Evolutionary conservation across 306 rosid genomes (phyloP).

Genomic region (Sophora flavescens): DNA sequence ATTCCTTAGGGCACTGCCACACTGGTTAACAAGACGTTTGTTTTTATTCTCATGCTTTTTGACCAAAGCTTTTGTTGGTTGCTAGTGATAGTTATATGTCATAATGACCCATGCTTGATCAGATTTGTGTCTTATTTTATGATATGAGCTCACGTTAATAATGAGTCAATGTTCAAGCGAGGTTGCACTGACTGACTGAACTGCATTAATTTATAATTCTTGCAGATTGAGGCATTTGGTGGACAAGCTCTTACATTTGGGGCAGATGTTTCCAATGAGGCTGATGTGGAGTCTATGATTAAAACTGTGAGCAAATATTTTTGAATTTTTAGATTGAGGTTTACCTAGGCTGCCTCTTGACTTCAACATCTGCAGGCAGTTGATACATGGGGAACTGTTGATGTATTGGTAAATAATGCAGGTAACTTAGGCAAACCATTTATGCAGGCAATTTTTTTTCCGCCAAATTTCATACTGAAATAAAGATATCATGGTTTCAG

Average conservation of each 20-base stretch:
- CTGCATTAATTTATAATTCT: constrained; percentile 21
- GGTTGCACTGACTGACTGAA: neutral
- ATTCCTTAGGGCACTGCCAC: no score
- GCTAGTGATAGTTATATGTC: no score
- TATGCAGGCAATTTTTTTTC: neutral
- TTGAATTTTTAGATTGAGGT: constrained; percentile 29
- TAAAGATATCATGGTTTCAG: constrained; percentile 50
- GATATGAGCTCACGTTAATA: no score
- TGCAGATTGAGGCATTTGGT: constrained; percentile 74
- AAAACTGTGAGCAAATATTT: constrained; percentile 63
- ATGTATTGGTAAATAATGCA: constrained; percentile 79
- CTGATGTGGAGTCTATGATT: constrained; percentile 79
- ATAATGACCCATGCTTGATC: no score
- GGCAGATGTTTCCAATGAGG: constrained; percentile 87
- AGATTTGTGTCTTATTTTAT: no score
- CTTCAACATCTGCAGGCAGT: constrained; percentile 62
- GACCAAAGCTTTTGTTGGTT: no score
- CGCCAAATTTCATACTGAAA: constrained; percentile 5
- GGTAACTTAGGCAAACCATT: constrained; percentile 50
- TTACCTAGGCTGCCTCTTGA: constrained; percentile 38
- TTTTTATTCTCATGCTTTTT: no score
- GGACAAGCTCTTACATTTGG: constrained; percentile 82
- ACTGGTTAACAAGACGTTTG: no score
- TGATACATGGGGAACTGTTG: constrained; percentile 93
- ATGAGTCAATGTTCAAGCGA: no score